Evolutionary conservation across 2,329 filamentous ascomycete genomes (phyloP).

Genomic region (Diaporthe vexans): DNA sequence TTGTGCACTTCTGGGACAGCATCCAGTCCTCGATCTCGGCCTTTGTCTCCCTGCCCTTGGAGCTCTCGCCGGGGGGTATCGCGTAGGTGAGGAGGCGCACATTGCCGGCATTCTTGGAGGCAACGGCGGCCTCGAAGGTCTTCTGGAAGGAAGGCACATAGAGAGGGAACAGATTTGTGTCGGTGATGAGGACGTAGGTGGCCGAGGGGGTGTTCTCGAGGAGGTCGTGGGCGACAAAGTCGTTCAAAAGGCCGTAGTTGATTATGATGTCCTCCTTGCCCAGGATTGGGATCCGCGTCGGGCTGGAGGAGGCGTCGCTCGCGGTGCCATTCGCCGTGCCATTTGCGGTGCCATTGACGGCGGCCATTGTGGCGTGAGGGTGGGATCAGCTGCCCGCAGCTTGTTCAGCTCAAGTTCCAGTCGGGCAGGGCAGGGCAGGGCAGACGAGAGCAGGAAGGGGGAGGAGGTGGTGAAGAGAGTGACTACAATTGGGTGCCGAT

Average conservation of each 20-base stretch:
- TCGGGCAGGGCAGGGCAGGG: slow-evolving; percentile 21
- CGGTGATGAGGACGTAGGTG: slow-evolving; percentile 96
- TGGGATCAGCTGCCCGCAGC: slow-evolving; percentile 37
- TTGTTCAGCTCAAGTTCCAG: slow-evolving; percentile 31
- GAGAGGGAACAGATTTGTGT: slow-evolving; percentile 87
- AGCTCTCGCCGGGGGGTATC: slow-evolving; percentile 92
- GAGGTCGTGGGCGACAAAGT: slow-evolving; percentile 85
- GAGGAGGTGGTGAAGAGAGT: background rate
- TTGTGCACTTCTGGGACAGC: slow-evolving; percentile 89
- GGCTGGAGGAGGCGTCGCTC: slow-evolving; percentile 50
- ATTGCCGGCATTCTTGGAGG: slow-evolving; percentile 46
- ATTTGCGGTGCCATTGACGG: slow-evolving; percentile 47
- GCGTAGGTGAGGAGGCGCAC: slow-evolving; percentile 86
- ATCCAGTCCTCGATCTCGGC: slow-evolving; percentile 98
- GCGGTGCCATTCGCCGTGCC: slow-evolving; percentile 34
- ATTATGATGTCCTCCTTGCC: slow-evolving; percentile 92
- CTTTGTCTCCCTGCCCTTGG: slow-evolving; percentile 94
- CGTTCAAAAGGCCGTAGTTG: slow-evolving; percentile 90
- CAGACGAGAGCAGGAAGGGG: background rate
- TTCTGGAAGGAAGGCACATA: slow-evolving; percentile 85
- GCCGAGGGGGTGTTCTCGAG: slow-evolving; percentile 83
- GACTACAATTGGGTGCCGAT: slow-evolving; percentile 1
- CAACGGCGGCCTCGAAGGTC: slow-evolving; percentile 68
- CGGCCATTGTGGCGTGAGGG: slow-evolving; percentile 41
- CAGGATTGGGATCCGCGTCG: slow-evolving; percentile 81